phyloP scores from a whole-genome alignment of 2,329 filamentous ascomycete genomes.

The Colletotrichum lentis region DNA sequence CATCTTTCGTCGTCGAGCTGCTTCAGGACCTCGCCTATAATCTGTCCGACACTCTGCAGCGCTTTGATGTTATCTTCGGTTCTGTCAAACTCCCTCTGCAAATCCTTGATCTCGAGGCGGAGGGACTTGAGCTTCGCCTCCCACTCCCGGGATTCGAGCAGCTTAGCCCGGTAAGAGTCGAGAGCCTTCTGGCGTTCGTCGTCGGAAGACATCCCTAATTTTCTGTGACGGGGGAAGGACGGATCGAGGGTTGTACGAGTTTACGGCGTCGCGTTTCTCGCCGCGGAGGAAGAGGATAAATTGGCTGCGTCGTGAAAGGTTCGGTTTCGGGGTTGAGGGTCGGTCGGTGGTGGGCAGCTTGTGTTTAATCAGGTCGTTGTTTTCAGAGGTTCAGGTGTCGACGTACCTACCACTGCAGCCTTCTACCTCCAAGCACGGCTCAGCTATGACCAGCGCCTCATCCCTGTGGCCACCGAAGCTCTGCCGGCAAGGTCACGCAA shows the following conservation, averaged over 20 bases:
- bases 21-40: slow-evolving; percentile 98
- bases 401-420: slow-evolving; percentile 37
- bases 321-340: slow-evolving; percentile 10
- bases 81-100: slow-evolving; percentile 94
- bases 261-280: not conserved
- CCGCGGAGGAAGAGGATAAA: slow-evolving; percentile 3
- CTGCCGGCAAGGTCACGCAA: slow-evolving; percentile 14
- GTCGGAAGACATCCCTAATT: slow-evolving; percentile 60
- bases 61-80: slow-evolving; percentile 99
- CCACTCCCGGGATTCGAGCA: slow-evolving; percentile 97
- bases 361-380: slow-evolving; percentile 36
- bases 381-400: slow-evolving; percentile 35
- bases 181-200: slow-evolving; percentile 74
- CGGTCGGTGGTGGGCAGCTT: slow-evolving; percentile 26
- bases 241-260: not conserved
- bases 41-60: slow-evolving; percentile 97
- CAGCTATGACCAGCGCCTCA: slow-evolving; percentile 27
- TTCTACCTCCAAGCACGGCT: slow-evolving; percentile 33
- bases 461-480: slow-evolving; percentile 31
- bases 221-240: slow-evolving; percentile 4
- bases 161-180: slow-evolving; percentile 79
- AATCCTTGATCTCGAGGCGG: slow-evolving; percentile 92
- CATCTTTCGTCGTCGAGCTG: slow-evolving; percentile 99
- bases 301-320: not conserved
- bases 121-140: slow-evolving; percentile 96